phyloP scores from a whole-genome alignment of 805 yeast species.

The Myxozyma kluyveri region DNA sequence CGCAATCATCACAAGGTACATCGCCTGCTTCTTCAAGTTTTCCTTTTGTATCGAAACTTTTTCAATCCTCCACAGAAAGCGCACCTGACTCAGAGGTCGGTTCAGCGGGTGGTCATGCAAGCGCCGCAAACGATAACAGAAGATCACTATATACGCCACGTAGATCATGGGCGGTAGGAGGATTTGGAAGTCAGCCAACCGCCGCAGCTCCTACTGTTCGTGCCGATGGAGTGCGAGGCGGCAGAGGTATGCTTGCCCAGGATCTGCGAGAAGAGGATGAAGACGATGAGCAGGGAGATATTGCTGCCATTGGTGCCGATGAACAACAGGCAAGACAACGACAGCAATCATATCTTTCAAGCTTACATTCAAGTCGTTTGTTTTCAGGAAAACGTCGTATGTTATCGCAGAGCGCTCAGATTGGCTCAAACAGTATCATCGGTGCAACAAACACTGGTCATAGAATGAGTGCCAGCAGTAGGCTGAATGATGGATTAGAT shows the following conservation, averaged over 20 bases:
- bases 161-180: slow-evolving; percentile 11
- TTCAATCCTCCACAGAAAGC: slow-evolving; percentile 21
- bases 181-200: neutral
- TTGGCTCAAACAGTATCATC: slow-evolving; percentile 3
- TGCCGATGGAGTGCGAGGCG: slow-evolving; percentile 10
- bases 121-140: slow-evolving; percentile 6
- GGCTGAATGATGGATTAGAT: slow-evolving; percentile 4
- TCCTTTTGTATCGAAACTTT: slow-evolving; percentile 21
- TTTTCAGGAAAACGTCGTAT: slow-evolving; percentile 10
- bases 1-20: no score
- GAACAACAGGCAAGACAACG: slow-evolving; percentile 6
- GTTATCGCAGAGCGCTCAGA: slow-evolving; percentile 3
- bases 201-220: neutral
- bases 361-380: slow-evolving; percentile 11
- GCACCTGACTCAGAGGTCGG: slow-evolving; percentile 15
- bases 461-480: slow-evolving; percentile 13
- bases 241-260: slow-evolving; percentile 3
- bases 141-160: slow-evolving; percentile 21
- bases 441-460: slow-evolving; percentile 13
- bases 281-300: slow-evolving; percentile 23
- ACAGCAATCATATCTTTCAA: neutral
- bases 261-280: slow-evolving; percentile 3
- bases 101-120: neutral
- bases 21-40: no score
- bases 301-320: slow-evolving; percentile 5